A percentile compares a stretch with the other conserved stretches of the same genome.
These are phyloP conservation scores for Serpula lacrymans DNA, from an alignment of 768 basidiomycete genomes.

Conservation along the genomic window DNA sequence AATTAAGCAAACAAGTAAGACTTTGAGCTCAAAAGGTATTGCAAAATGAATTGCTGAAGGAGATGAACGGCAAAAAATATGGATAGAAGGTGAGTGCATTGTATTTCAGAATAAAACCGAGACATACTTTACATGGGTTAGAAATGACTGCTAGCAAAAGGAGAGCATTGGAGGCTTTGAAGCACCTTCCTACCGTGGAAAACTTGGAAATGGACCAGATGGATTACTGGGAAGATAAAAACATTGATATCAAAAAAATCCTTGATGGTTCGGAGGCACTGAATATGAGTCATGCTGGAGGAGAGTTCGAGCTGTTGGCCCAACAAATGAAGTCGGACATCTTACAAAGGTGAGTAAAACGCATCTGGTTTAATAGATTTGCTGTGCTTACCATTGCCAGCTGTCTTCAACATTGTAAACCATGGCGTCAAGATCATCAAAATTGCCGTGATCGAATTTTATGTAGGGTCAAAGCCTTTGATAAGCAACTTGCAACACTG, in stretches of 20 bases:
- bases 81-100: too few relatives aligned
- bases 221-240: too few relatives aligned
- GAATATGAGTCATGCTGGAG: conserved; percentile 6
- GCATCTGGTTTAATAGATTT: too few relatives aligned
- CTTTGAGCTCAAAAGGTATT: background rate
- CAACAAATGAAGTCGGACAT: conserved; percentile 1
- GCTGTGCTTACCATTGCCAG: too few relatives aligned
- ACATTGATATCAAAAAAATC: background rate
- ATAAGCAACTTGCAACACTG: conserved; percentile 1
- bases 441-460: conserved; percentile 1
- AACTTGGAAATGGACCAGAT: too few relatives aligned
- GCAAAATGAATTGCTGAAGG: background rate
- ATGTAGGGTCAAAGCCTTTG: background rate
- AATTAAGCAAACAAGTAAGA: background rate
- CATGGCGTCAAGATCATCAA: background rate
- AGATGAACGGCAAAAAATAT: background rate
- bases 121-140: too few relatives aligned
- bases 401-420: too few relatives aligned
- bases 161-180: background rate
- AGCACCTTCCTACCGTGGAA: background rate
- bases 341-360: conserved; percentile 6
- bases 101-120: too few relatives aligned
- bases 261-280: background rate
- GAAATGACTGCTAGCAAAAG: background rate
- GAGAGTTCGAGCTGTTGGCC: conserved; percentile 4